Evolutionary conservation across 306 rosid genomes (phyloP).

Genomic region (Sicyos edulis): DNA sequence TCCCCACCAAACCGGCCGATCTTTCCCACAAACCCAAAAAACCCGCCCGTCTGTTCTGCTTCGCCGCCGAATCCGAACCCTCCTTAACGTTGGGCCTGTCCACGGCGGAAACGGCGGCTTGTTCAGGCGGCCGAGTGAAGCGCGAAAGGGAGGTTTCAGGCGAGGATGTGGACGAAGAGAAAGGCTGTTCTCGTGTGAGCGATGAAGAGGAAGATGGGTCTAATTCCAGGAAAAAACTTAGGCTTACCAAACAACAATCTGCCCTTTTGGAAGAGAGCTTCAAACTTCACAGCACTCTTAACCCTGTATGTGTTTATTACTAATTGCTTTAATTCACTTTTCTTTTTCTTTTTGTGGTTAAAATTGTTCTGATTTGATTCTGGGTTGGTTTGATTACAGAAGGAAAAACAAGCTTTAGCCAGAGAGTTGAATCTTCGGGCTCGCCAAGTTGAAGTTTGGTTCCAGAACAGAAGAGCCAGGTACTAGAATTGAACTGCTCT

Average conservation of each 20-base stretch:
- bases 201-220: conserved; percentile 63
- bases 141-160: conserved; percentile 51
- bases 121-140: conserved; percentile 41
- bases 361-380: neutral
- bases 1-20: neutral
- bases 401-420: conserved; percentile 66
- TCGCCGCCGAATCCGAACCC: conserved; percentile 30
- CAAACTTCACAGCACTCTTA: conserved; percentile 68
- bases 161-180: conserved; percentile 43
- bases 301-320: conserved; percentile 38
- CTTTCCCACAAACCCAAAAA: conserved; percentile 22
- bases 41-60: neutral
- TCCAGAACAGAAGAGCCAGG: conserved; percentile 79
- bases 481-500: conserved; percentile 1
- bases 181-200: conserved; percentile 51
- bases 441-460: conserved; percentile 76
- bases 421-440: conserved; percentile 49
- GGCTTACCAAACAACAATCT: conserved; percentile 63
- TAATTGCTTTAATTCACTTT: too few species aligned
- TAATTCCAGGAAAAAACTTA: conserved; percentile 58
- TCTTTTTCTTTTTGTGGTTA: too few species aligned
- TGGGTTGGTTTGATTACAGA: conserved; percentile 31
- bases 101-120: conserved; percentile 33
- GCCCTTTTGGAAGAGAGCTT: conserved; percentile 60
- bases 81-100: conserved; percentile 46